Conservation (phyloP, 78 protist species). For the Speleostelium caveatum region DNA sequence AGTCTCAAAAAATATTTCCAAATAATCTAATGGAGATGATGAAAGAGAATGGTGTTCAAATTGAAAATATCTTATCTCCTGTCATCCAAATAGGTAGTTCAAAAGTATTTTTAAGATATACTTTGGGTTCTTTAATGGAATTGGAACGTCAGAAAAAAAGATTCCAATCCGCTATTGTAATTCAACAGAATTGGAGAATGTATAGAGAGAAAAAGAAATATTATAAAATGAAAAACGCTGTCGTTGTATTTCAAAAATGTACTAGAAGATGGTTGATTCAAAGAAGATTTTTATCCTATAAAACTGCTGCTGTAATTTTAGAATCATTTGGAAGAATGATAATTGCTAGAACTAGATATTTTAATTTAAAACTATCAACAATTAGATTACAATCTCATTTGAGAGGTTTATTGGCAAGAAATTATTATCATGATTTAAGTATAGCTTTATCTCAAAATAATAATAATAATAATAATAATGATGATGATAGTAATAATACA, state of each 20-base stretch:
- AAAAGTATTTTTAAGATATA: slow-evolving; percentile 20
- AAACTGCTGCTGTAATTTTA: slow-evolving; percentile 17
- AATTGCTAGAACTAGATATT: slow-evolving; percentile 9
- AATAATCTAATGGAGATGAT: slow-evolving; percentile 21
- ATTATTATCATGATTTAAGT: slow-evolving; percentile 1
- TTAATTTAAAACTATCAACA: background rate
- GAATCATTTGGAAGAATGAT: slow-evolving; percentile 41
- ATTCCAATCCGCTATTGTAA: slow-evolving; percentile 5
- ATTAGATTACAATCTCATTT: slow-evolving; percentile 23
- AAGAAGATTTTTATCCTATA: slow-evolving; percentile 21
- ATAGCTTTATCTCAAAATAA: background rate
- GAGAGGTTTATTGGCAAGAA: background rate
- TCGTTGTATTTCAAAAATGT: background rate
- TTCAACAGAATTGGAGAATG: slow-evolving; percentile 72
- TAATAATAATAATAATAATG: background rate
- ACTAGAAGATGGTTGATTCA: slow-evolving; percentile 9
- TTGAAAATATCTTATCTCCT: slow-evolving; percentile 26
- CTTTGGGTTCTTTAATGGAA: slow-evolving; percentile 43
- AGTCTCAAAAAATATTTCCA: background rate
- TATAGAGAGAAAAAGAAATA: slow-evolving; percentile 32
- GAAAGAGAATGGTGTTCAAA: slow-evolving; percentile 30
- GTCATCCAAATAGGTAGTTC: slow-evolving; percentile 21
- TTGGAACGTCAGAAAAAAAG: slow-evolving; percentile 34
- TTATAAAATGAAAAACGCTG: slow-evolving; percentile 9
- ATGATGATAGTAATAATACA: background rate